Evolutionary conservation across 108 stramenopile species (phyloP), one percentile per base, ranked within the genome.

Genomic region (Cyclotella kingstonii): DNA sequence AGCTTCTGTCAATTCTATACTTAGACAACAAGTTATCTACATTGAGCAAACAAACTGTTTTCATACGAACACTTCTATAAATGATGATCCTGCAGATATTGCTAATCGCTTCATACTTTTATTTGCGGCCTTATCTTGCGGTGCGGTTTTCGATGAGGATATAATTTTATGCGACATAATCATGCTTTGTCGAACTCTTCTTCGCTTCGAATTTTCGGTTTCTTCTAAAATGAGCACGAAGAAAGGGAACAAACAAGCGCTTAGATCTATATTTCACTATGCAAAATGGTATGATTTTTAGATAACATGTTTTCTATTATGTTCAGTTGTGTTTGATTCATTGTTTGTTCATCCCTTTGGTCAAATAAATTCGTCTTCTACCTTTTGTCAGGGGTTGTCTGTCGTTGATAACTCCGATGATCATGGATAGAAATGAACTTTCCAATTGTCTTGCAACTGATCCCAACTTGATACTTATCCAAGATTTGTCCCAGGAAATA

Each of bases 91-190:
- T 5, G 21, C 40, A 17, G 44, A 77, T 23, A 23, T 66, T 41
- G 61, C 77, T 0, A 61, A 61, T 21, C 39, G 40, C 5, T 51
- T 68, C 54, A 70, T 79, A 12, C 48, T 83, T 15, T 54, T 67
- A 8, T 91, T 84, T 60, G 86, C 83, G 9, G 75, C 85, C 9
- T 62, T 87, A 14, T 82, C 90, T n/a, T 73, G 80, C 41, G 86
- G 84, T 19, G 89, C 82, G 7, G 48, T 68, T 5, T 72, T 66
- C 25, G 35, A 15, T 4, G 46, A 57, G 18, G 59, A 57, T 28
- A 21, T 54, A 18, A 63, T 70, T 17, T 44, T 73, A 22, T 44
- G 23, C 22, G 62, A 34, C 25, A 63, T 57, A 27, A 29, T 63
- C 0, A 33, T 29, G 19, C 46, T 33, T 11, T 54, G 68, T 50